Evolutionary conservation across 2,329 filamentous ascomycete species (phyloP).

Genomic region (Sordariomycetes sp.): DNA sequence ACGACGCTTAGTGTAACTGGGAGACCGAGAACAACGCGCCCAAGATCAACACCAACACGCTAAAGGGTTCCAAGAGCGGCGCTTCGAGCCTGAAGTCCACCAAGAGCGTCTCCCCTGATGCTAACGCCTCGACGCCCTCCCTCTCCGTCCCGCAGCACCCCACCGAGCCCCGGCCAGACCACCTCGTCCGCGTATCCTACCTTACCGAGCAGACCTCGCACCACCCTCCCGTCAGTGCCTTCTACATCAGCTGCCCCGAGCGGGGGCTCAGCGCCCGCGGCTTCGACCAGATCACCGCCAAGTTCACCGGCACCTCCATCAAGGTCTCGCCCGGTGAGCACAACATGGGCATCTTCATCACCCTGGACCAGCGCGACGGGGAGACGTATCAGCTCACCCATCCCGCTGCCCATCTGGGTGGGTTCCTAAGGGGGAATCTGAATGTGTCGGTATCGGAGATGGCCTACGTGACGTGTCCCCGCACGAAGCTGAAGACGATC

Average conservation of each 20-base stretch:
- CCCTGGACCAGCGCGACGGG: conserved; percentile 63
- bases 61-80: conserved; percentile 27
- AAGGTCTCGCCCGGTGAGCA: conserved; percentile 85
- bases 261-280: conserved; percentile 80
- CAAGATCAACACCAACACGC: conserved; percentile 41
- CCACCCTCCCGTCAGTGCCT: conserved; percentile 93
- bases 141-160: conserved; percentile 39
- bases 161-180: conserved; percentile 27
- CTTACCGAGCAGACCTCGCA: conserved; percentile 97
- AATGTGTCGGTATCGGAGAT: conserved; percentile 84
- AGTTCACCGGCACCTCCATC: conserved; percentile 93
- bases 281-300: conserved; percentile 93
- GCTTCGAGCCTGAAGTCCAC: conserved; percentile 36
- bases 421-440: conserved; percentile 75
- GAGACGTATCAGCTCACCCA: conserved; percentile 95
- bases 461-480: conserved; percentile 80
- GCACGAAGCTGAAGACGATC: conserved; percentile 84
- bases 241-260: conserved; percentile 85
- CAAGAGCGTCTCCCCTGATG: conserved; percentile 26
- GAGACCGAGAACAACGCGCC: conserved; percentile 74
- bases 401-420: conserved; percentile 84
- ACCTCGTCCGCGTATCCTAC: conserved; percentile 72
- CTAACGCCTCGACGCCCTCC: conserved; percentile 35
- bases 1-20: conserved; percentile 73
- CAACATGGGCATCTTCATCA: conserved; percentile 94